A percentile compares a stretch with the other conserved stretches of the same genome.
These are phyloP conservation scores for Boletus mariae DNA, from an alignment of 1,284 basidiomycete genomes.

Conservation along the genomic window DNA sequence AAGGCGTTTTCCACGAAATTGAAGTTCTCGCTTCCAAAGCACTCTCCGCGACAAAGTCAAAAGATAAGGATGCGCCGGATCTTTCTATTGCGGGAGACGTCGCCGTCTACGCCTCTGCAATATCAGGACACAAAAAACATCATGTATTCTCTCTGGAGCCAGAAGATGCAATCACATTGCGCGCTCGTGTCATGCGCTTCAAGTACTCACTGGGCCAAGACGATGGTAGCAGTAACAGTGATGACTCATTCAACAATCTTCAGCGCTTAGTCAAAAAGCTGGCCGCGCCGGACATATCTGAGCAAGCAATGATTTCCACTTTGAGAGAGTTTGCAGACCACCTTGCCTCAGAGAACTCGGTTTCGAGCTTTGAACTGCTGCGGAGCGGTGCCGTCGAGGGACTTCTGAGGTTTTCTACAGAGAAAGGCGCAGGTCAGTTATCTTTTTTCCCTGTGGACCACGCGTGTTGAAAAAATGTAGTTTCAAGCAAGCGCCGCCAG, in stretches of 20 bases:
- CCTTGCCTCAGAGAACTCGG: constrained; percentile 77
- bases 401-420: constrained; percentile 79
- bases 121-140: constrained; percentile 65
- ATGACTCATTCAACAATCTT: constrained; percentile 64
- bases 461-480: constrained; percentile 37
- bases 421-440: constrained; percentile 40
- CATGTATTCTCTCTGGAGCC: constrained; percentile 68
- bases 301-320: constrained; percentile 62
- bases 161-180: constrained; percentile 86
- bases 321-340: constrained; percentile 73
- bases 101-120: constrained; percentile 37
- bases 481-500: constrained; percentile 55
- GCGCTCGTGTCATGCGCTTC: constrained; percentile 81
- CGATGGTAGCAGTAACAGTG: constrained; percentile 55
- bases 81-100: constrained; percentile 37
- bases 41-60: constrained; percentile 54
- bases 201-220: constrained; percentile 66
- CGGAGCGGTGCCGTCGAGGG: constrained; percentile 92
- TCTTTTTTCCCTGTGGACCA: constrained; percentile 1
- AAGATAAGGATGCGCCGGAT: constrained; percentile 46
- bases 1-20: constrained; percentile 93
- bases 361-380: constrained; percentile 94
- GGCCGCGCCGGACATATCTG: constrained; percentile 50
- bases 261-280: constrained; percentile 64
- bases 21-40: constrained; percentile 66